phyloP scores from a whole-genome alignment of 352 stramenopile genomes.

The Pythium grandisporangium region DNA sequence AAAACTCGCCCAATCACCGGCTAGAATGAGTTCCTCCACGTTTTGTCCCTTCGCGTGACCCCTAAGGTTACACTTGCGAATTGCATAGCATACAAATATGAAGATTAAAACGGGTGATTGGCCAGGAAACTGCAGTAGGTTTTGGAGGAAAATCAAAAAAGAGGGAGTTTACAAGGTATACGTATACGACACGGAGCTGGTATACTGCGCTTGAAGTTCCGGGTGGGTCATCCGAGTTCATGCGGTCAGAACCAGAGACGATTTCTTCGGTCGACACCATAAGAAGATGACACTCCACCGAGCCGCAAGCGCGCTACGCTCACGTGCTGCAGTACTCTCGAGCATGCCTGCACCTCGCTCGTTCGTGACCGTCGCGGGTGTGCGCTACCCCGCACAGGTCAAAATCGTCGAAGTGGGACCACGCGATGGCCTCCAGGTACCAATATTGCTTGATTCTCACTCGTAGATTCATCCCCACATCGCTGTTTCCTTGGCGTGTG shows the following conservation, averaged over 20 bases:
- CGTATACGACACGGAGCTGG: too few species aligned
- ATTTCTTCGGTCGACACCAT: not conserved
- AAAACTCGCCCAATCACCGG: too few species aligned
- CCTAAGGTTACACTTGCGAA: slow-evolving; percentile 3
- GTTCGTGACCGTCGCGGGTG: slow-evolving; percentile 15
- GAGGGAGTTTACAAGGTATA: too few species aligned
- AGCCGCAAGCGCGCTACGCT: slow-evolving; percentile 1
- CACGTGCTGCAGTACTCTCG: slow-evolving; percentile 1
- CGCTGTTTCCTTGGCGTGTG: too few species aligned
- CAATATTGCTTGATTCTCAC: too few species aligned
- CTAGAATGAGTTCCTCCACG: too few species aligned
- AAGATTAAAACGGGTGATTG: slow-evolving; percentile 16
- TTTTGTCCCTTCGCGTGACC: slow-evolving; percentile 22
- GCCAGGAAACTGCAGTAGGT: too few species aligned
- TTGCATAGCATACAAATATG: slow-evolving; percentile 22
- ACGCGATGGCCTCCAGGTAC: slow-evolving; percentile 89
- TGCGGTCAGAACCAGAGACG: slow-evolving; percentile 1
- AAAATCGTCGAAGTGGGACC: slow-evolving; percentile 94
- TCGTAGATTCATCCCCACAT: too few species aligned
- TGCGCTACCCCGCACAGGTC: slow-evolving; percentile 58
- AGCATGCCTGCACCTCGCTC: slow-evolving; percentile 9
- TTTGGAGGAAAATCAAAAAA: too few species aligned
- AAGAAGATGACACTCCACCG: slow-evolving; percentile 8
- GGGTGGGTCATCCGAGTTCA: too few species aligned
- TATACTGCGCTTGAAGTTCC: too few species aligned